Evolutionary conservation across 2,329 filamentous ascomycete genomes (phyloP), one percentile per base, ranked within the genome.

Genomic region (Exophiala phaeomuriformis): DNA sequence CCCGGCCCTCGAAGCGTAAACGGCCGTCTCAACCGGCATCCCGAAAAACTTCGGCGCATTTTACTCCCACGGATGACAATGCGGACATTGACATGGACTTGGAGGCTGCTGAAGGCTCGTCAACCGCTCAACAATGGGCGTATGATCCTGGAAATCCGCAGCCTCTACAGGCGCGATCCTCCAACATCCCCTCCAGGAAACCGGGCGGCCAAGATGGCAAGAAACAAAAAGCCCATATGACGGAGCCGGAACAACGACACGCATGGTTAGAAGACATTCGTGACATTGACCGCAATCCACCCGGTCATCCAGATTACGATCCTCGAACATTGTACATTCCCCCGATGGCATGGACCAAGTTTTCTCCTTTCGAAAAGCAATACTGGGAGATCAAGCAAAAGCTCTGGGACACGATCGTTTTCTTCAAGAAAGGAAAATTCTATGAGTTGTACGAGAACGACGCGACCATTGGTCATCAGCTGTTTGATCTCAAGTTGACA

Each of bases 371-470:
- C 61, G 93, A 98, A 71, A 94, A 90, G 69, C 93, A 98, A 67
- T 98, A 98, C 69, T 98, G 93, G 93, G 89, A 95, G 65, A 97
- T 98, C 70, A 98, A 98, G 73, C 87, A 90, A 69, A 96, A 96
- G 64, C 88, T 94, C 61, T 97, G 88, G 87, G 90, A 96, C 61
- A 96, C 90, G 0, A 85, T 98, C 43, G 91, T 98, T 10, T 98
- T 98, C 72, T 98, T 98, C 83, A 98, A 97, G 72, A 98, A 98
- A 76, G 93, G 93, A 65, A 98, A 98, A 65, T 98, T 98, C 71
- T 98, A 96, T 67, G 93, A 98, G 68, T 78, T 98, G 0, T 98
- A 97, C 66, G 93, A 98, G 68, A 95, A 96, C 56, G 93, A 98
- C 70, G 93, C 93, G 3, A 95, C 91, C 0, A 85, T 97, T 52